phyloP scores from a whole-genome alignment of 164 flowering plant genomes.

The Magnolia officinalis region DNA sequence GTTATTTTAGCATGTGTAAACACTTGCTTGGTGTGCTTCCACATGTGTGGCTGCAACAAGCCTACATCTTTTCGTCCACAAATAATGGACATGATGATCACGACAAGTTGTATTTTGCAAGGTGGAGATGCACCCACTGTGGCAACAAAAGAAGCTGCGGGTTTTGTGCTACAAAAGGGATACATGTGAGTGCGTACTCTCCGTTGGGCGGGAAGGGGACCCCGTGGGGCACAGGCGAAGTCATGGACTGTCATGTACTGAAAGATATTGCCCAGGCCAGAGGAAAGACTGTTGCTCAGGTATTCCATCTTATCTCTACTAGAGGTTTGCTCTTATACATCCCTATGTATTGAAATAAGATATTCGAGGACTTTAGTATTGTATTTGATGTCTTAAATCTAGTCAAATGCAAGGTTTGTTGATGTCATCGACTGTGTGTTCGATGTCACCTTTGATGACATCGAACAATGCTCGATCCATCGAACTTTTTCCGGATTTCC shows the following conservation, averaged over 20 bases:
- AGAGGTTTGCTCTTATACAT: too few species aligned
- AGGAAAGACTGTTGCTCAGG: too few species aligned
- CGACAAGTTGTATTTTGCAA: conserved; percentile 3
- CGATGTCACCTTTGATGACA: too few species aligned
- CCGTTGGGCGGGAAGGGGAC: conserved; percentile 31
- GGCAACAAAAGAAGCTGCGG: conserved; percentile 27
- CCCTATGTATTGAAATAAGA: too few species aligned
- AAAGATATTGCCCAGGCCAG: conserved; percentile 22
- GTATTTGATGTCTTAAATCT: too few species aligned
- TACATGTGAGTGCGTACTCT: conserved; percentile 27
- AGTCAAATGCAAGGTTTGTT: too few species aligned
- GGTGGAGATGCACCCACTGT: conserved; percentile 35
- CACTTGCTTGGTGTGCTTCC: not conserved
- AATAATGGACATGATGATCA: not conserved
- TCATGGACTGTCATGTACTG: conserved; percentile 21
- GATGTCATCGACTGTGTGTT: too few species aligned
- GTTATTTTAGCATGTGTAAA: not conserved
- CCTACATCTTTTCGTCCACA: not conserved
- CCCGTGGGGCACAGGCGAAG: conserved; percentile 18
- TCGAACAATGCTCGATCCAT: too few species aligned
- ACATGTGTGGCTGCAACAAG: not conserved
- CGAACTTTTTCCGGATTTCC: too few species aligned
- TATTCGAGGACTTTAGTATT: too few species aligned
- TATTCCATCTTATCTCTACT: too few species aligned
- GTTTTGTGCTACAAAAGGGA: conserved; percentile 21